phyloP scores from a whole-genome alignment of 495 filamentous ascomycete genomes.

The Penicillium alfredii region DNA sequence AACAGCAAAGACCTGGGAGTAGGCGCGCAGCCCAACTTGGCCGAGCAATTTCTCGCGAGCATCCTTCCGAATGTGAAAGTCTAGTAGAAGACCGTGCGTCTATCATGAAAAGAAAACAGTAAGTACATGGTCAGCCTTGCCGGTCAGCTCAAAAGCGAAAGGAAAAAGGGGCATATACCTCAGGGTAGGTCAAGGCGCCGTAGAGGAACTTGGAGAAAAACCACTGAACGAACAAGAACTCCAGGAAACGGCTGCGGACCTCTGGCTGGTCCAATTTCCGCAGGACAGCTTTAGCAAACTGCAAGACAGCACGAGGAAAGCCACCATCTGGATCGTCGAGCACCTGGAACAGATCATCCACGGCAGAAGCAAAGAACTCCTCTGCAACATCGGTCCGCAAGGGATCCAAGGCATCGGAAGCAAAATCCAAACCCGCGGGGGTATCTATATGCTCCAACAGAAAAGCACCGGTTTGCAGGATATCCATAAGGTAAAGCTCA shows the following conservation, averaged over 20 bases:
- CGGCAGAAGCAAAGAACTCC: slow-evolving; percentile 81
- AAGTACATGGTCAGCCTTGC: too few relatives aligned
- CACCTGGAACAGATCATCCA: slow-evolving; percentile 77
- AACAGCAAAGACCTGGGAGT: slow-evolving; percentile 58
- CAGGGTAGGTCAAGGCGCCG: slow-evolving; percentile 80
- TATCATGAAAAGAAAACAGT: slow-evolving; percentile 21
- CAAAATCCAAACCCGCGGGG: slow-evolving; percentile 33
- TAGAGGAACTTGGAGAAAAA: slow-evolving; percentile 83
- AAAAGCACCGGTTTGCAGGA: slow-evolving; percentile 87
- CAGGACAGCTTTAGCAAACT: slow-evolving; percentile 76
- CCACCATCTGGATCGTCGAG: slow-evolving; percentile 72
- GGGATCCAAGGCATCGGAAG: slow-evolving; percentile 53
- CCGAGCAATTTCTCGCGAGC: slow-evolving; percentile 84
- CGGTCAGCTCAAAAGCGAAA: slow-evolving; percentile 6
- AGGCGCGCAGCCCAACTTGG: slow-evolving; percentile 69
- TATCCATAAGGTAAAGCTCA: slow-evolving; percentile 89
- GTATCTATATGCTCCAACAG: slow-evolving; percentile 73
- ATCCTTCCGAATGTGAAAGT: slow-evolving; percentile 86
- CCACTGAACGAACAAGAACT: slow-evolving; percentile 83
- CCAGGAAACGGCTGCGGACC: slow-evolving; percentile 61
- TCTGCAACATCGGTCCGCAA: slow-evolving; percentile 72
- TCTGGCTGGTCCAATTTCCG: slow-evolving; percentile 66
- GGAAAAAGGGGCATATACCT: slow-evolving; percentile 49
- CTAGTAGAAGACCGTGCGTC: slow-evolving; percentile 80
- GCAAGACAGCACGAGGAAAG: slow-evolving; percentile 76